Percentiles rank a stretch among this genome's conserved stretches.
Conservation (phyloP, 2,329 filamentous ascomycete genomes). For the Metarhizium brunneum region DNA sequence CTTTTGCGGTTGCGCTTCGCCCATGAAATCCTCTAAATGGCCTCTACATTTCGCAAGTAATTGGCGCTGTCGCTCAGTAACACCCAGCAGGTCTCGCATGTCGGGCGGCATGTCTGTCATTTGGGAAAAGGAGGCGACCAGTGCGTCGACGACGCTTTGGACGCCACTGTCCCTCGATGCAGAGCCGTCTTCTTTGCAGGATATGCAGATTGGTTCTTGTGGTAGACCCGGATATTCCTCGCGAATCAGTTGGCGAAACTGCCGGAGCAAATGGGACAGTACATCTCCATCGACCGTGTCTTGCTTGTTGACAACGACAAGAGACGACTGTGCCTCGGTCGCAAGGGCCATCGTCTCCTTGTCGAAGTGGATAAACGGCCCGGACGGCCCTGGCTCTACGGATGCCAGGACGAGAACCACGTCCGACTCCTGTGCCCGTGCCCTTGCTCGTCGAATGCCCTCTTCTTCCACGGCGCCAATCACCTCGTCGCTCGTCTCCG, state of each 20-base stretch:
- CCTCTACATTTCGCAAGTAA: constrained; percentile 64
- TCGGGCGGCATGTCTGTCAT: constrained; percentile 65
- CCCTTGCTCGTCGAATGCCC: constrained; percentile 79
- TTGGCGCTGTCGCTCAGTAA: constrained; percentile 80
- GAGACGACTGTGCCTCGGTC: constrained; percentile 33
- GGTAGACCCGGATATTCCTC: constrained; percentile 14
- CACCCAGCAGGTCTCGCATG: constrained; percentile 77
- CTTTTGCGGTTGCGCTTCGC: constrained; percentile 35
- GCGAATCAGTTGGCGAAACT: constrained; percentile 24
- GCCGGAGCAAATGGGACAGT: constrained; percentile 27
- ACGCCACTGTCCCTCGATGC: constrained; percentile 49
- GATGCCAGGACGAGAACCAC: constrained; percentile 75
- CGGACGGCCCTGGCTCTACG: constrained; percentile 43
- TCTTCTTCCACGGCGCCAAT: constrained; percentile 78
- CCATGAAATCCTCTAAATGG: constrained; percentile 66
- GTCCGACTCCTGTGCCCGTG: constrained; percentile 74
- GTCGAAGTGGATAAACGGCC: constrained; percentile 40
- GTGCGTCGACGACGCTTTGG: constrained; percentile 54
- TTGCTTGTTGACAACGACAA: constrained; percentile 55
- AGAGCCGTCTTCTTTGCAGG: constrained; percentile 55
- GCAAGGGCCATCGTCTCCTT: constrained; percentile 46
- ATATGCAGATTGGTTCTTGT: constrained; percentile 45
- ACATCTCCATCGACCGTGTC: constrained; percentile 34
- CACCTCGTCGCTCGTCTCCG: constrained; percentile 7
- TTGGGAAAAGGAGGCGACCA: constrained; percentile 57